Evolutionary conservation across 441 rosid genomes (phyloP).

Genomic region (Erodium moschatum): DNA sequence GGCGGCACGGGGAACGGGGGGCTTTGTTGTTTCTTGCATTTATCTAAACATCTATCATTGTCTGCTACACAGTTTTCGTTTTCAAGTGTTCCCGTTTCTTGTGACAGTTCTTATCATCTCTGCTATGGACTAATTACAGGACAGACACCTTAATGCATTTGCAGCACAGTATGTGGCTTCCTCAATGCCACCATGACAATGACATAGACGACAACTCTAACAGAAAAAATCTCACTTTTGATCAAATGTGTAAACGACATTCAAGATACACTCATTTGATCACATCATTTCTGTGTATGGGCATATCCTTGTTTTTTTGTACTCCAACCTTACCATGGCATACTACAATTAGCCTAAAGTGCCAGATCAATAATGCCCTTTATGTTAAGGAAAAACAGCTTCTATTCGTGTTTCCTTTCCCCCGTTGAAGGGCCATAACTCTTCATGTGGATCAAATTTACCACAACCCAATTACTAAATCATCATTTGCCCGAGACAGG

Average conservation of each 20-base stretch:
- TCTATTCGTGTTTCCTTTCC: background rate
- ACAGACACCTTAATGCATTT: background rate
- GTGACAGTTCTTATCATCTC: slow-evolving; percentile 9
- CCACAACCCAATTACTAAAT: background rate
- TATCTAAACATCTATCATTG: background rate
- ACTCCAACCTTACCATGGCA: background rate
- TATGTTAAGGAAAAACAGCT: background rate
- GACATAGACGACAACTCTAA: background rate
- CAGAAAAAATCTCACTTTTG: background rate
- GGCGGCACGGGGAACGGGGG: slow-evolving; percentile 15
- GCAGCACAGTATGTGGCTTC: background rate
- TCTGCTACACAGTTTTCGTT: slow-evolving; percentile 2
- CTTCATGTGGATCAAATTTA: background rate
- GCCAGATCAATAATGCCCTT: background rate
- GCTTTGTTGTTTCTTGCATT: slow-evolving; percentile 16
- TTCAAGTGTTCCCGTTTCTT: slow-evolving; percentile 2
- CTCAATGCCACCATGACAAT: background rate
- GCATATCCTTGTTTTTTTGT: background rate
- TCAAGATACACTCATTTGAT: background rate
- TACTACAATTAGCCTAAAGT: background rate
- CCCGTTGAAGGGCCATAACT: background rate
- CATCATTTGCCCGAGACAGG: background rate
- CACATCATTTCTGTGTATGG: background rate
- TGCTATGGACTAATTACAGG: background rate
- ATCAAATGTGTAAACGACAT: background rate